Percentiles rank a stretch among this genome's conserved stretches.
These are phyloP conservation scores for Bacidia rubella DNA, from an alignment of 495 filamentous ascomycete species.

Conservation along the genomic window DNA sequence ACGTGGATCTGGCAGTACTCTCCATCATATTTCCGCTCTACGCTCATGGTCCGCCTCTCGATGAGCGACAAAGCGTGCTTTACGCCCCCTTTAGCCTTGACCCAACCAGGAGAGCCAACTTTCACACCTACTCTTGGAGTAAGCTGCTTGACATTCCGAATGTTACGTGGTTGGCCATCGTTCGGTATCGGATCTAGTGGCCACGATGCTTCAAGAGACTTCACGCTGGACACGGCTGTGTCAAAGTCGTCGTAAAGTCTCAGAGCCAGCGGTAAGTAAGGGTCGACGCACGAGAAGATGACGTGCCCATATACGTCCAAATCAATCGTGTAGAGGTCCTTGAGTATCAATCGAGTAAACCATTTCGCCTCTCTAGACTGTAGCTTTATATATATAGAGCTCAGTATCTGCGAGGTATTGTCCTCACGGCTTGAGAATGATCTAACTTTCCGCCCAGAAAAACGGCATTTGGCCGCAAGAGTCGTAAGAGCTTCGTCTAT, in stretches of 20 bases:
- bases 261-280: conserved; percentile 46
- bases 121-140: conserved; percentile 57
- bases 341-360: conserved; percentile 72
- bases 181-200: background rate
- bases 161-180: conserved; percentile 12
- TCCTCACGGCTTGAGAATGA: conserved; percentile 30
- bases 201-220: conserved; percentile 13
- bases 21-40: conserved; percentile 77
- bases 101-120: conserved; percentile 65
- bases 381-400: conserved; percentile 42
- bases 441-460: conserved; percentile 51
- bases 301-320: conserved; percentile 37
- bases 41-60: conserved; percentile 44
- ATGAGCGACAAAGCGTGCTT: conserved; percentile 54
- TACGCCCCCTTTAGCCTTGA: conserved; percentile 39
- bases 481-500: conserved; percentile 50
- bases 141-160: conserved; percentile 33
- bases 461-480: conserved; percentile 52
- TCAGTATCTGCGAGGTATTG: conserved; percentile 1
- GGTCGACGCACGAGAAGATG: conserved; percentile 39
- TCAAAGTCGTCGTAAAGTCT: conserved; percentile 51
- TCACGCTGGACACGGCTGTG: conserved; percentile 35
- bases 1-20: conserved; percentile 85
- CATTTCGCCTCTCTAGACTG: conserved; percentile 71
- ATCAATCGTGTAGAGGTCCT: conserved; percentile 44